A percentile compares a stretch with the other conserved stretches of the same genome.
Evolutionary conservation across 345 rosid genomes (phyloP).

Genomic region (Triadica sebifera): DNA sequence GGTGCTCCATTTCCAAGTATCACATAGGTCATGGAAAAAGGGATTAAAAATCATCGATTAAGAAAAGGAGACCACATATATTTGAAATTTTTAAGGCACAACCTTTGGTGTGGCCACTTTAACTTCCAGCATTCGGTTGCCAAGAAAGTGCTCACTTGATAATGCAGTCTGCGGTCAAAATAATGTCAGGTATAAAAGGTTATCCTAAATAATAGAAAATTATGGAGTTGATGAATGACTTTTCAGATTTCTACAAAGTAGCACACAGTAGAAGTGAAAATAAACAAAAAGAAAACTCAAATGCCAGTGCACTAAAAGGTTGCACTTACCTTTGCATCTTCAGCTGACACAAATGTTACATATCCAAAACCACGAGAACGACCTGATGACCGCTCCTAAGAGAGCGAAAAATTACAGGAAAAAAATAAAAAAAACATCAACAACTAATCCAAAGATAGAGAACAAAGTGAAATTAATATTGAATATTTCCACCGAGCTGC

Average conservation of each 20-base stretch:
- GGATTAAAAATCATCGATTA: not conserved
- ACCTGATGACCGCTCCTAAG: conserved; percentile 85
- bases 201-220: not conserved
- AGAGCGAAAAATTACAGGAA: conserved; percentile 12
- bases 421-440: not conserved
- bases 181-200: not conserved
- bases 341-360: conserved; percentile 71
- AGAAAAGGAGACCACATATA: not conserved
- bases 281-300: not conserved
- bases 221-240: not conserved
- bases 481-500: not conserved
- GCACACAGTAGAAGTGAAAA: not conserved
- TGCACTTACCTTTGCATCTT: conserved; percentile 71
- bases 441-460: not conserved
- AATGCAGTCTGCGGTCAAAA: conserved; percentile 54
- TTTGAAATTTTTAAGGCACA: conserved; percentile 11
- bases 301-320: not conserved
- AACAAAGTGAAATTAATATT: not conserved
- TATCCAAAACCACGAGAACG: conserved; percentile 99
- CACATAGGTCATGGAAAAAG: not conserved
- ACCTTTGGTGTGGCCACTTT: conserved; percentile 98
- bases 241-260: not conserved
- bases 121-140: conserved; percentile 84
- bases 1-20: not conserved
- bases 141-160: conserved; percentile 76